These are phyloP conservation scores for Macaranga tanarius DNA, from an alignment of 441 rosid genomes.

Conservation along the genomic window DNA sequence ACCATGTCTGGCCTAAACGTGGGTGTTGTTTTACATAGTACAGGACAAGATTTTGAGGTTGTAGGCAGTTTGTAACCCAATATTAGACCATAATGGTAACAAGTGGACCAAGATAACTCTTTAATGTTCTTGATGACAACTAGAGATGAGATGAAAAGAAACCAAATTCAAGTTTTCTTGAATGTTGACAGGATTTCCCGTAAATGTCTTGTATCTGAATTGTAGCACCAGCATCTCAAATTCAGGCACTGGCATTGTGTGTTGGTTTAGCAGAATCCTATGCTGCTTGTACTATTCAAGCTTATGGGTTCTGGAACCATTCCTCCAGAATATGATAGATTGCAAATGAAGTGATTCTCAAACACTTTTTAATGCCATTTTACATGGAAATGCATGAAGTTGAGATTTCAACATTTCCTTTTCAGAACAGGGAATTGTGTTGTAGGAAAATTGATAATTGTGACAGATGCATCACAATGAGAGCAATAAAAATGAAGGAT, in stretches of 20 bases:
- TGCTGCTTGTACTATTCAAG: no score
- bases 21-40: not conserved
- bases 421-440: not conserved
- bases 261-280: not conserved
- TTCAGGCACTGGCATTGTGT: not conserved
- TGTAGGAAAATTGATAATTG: not conserved
- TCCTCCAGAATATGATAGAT: no score
- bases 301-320: no score
- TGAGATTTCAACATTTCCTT: not conserved
- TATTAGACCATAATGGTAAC: not conserved
- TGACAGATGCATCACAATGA: not conserved
- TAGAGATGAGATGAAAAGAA: not conserved
- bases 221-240: not conserved
- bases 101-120: not conserved
- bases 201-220: not conserved
- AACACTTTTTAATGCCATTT: not conserved
- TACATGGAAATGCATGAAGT: not conserved
- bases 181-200: not conserved
- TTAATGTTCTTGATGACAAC: not conserved
- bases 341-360: not conserved
- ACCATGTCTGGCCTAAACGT: slow-evolving; percentile 12
- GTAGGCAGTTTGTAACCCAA: not conserved
- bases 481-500: not conserved
- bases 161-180: not conserved
- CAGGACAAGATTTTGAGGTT: not conserved